phyloP scores from a whole-genome alignment of 768 basidiomycete genomes.

The Pleurotus ostreatus region DNA sequence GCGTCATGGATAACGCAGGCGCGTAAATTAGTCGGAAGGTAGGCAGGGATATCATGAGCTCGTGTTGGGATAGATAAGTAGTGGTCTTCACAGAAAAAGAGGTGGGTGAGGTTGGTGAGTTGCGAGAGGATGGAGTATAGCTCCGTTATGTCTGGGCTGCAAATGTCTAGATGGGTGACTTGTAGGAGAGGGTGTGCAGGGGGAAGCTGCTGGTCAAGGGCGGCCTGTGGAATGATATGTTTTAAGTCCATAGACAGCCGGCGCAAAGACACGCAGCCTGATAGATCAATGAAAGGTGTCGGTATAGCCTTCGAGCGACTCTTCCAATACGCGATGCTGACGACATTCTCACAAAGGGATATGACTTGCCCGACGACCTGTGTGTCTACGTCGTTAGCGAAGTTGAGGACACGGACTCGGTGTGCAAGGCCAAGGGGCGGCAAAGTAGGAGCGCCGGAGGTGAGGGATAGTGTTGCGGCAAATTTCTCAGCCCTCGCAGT shows the following conservation, averaged over 20 bases:
- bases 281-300: background rate
- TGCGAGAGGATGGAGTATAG: background rate
- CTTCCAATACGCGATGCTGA: background rate
- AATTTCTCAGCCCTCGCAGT: background rate
- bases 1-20: constrained; percentile 1
- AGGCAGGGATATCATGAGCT: too few species aligned
- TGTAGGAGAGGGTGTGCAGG: background rate
- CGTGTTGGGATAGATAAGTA: background rate
- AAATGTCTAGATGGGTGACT: background rate
- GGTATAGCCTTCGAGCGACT: background rate
- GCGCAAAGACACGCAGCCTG: background rate
- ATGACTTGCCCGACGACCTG: background rate
- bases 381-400: background rate
- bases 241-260: constrained; percentile 1
- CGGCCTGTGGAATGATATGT: background rate
- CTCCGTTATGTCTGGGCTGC: background rate
- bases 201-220: background rate
- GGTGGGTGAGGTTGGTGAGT: constrained; percentile 1
- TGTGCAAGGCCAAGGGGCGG: background rate
- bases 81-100: constrained; percentile 6
- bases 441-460: background rate
- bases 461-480: background rate
- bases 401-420: background rate
- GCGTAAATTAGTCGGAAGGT: background rate
- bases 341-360: background rate